Conservation (phyloP, 371 early-diverging fungal species). For the Thermomucor indicae-seudaticae region DNA sequence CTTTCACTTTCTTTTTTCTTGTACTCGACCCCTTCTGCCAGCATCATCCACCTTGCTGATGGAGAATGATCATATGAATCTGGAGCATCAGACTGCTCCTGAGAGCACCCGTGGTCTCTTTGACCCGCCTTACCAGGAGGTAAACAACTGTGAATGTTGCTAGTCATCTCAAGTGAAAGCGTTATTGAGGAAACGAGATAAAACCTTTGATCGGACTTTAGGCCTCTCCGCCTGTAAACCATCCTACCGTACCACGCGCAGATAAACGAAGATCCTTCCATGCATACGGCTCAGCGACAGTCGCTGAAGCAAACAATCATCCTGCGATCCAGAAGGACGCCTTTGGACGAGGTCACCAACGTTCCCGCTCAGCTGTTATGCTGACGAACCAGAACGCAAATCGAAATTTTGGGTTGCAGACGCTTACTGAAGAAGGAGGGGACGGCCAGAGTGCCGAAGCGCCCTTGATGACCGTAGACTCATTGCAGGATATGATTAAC, state of each 20-base stretch:
- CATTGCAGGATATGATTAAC: constrained; percentile 44
- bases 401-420: constrained; percentile 20
- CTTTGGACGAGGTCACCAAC: constrained; percentile 28
- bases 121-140: constrained; percentile 23
- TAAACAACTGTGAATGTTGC: too few species aligned
- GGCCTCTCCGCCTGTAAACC: neutral
- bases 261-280: constrained; percentile 12
- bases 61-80: constrained; percentile 17
- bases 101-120: constrained; percentile 47
- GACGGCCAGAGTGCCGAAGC: constrained; percentile 11
- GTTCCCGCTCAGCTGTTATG: constrained; percentile 41
- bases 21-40: constrained; percentile 6
- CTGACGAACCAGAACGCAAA: constrained; percentile 18
- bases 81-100: constrained; percentile 47
- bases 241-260: neutral
- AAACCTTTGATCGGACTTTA: neutral
- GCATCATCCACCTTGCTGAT: constrained; percentile 10
- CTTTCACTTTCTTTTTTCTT: constrained; percentile 9
- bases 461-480: constrained; percentile 24
- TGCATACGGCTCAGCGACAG: constrained; percentile 6
- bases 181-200: neutral
- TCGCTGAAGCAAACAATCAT: constrained; percentile 8
- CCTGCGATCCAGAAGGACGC: constrained; percentile 6
- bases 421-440: constrained; percentile 23
- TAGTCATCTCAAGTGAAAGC: neutral